Evolutionary conservation across 2,329 filamentous ascomycete species (phyloP), one percentile per base, ranked within the genome.

Genomic region (Fusarium sororula): DNA sequence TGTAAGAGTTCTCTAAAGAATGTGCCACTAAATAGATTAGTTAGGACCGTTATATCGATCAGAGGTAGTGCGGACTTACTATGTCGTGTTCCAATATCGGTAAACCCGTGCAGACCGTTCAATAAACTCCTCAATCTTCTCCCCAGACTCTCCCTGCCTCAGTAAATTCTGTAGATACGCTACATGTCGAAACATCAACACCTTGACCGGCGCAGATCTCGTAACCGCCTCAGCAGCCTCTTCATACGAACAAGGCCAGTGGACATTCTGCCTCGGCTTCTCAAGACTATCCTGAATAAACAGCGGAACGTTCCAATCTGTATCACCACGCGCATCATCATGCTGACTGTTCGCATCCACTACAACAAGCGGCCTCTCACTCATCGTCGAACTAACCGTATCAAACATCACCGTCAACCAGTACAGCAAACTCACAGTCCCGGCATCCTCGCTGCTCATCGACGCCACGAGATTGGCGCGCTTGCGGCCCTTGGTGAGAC

Each of bases 381-480:
- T 83, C 82, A 90, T 87, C 1, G 87, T 86, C 1, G 88, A 84
- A 0, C 86, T 88, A 18, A 90, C 78, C 0, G 88, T 90, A 74
- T 90, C 88, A 47, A 89, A 87, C 88, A 90, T 90, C 50, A 90
- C 82, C 0, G 86, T 87, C 6, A 90, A 78, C 89, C 89, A 90
- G 74, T 87, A 90, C 3, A 90, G 73, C 17, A 90, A 78, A 24
- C 87, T 83, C 13, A 90, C 82, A 0, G 89, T 90, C 14, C 84
- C 78, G 9, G 78, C 76, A 8, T 84, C 81, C 42, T 58, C 70
- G 2, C 39, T 53, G 7, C 66, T 69, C 58, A 69, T 57, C 0
- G 48, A 11, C 0, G 65, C 53, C 0, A 57, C 5, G 13, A 64
- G 22, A 0, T 60, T 59, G 0, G 73, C 50, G 4, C 57, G 30